Evolutionary conservation across 129 eudicot genomes (phyloP), one percentile per base, ranked within the genome.

Genomic region (Arctium minus): DNA sequence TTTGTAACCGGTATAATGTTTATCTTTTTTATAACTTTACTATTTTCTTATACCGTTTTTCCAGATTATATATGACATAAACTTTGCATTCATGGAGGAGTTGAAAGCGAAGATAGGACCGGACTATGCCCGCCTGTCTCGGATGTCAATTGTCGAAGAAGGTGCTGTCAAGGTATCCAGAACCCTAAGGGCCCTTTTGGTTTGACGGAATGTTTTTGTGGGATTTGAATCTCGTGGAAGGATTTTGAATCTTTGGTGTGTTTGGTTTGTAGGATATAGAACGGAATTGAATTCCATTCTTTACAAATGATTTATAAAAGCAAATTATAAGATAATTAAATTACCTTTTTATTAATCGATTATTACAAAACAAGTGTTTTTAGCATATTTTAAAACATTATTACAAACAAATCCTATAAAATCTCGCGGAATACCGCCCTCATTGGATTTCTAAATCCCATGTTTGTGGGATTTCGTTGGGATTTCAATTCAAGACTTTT

Each of bases 141-240:
- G 90, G 33, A 82, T 89, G 90, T 89, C 92, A n/a, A 89, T 89
- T 42, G 64, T 89, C 53, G 92, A 89, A 85, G 92, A 89, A 82
- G 92, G 92, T 83, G 82, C 90, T 84, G 84, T 82, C 74, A 89
- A 89, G 90, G 92, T 89, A 87, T 44, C 30, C 22, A 56, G 65
- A 56, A 56, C 65, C 65, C 65, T 17, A 4, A 72, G 13, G 44
- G 42, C 9, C 37, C 62, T 6, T 37, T 27, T 60, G 18, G 18
- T 50, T 50, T 50, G 62, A 50, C 62, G n/a, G 4, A 50, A 11
- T 50, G 62, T 50, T 50, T 11, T 40, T 40, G 48, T 6, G 48
- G 48, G 48, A 40, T 40, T 40, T 40, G 48, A 10, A 40, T 40
- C 8, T 40, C 11, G 10, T 40, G 62, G 3, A 11, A 11, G 64